Conservation (phyloP, 495 filamentous ascomycete genomes). For the Penicillium cataractarum region DNA sequence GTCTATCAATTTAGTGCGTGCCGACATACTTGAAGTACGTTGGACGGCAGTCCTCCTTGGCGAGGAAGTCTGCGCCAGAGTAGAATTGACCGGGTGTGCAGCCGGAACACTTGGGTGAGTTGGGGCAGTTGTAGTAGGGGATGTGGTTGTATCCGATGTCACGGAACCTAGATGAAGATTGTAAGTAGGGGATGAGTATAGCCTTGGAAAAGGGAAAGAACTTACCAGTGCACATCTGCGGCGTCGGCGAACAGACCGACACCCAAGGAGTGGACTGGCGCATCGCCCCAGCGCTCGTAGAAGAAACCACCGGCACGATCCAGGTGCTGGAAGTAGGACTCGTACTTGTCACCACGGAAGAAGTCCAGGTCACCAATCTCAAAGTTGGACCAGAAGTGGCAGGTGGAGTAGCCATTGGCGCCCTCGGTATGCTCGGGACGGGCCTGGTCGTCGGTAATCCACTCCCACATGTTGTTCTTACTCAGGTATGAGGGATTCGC, state of each 20-base stretch:
- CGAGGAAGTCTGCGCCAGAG: slow-evolving; percentile 80
- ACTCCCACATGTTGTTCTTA: slow-evolving; percentile 81
- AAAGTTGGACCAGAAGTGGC: slow-evolving; percentile 99
- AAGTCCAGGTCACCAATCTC: slow-evolving; percentile 96
- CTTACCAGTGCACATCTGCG: slow-evolving; percentile 92
- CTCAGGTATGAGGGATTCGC: slow-evolving; percentile 81
- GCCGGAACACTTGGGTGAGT: slow-evolving; percentile 90
- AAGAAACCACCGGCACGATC: slow-evolving; percentile 97
- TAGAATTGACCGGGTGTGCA: slow-evolving; percentile 85
- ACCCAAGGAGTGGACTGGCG: slow-evolving; percentile 96
- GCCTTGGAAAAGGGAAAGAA: slow-evolving; percentile 18
- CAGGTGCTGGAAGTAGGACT: slow-evolving; percentile 94
- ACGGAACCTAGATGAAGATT: slow-evolving; percentile 74
- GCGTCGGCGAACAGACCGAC: slow-evolving; percentile 90
- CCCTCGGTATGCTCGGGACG: slow-evolving; percentile 78
- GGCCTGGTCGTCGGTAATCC: slow-evolving; percentile 77
- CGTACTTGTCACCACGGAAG: slow-evolving; percentile 89
- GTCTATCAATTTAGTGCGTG: slow-evolving; percentile 59
- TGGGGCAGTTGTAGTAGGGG: slow-evolving; percentile 98
- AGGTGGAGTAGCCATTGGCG: slow-evolving; percentile 95
- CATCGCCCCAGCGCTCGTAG: slow-evolving; percentile 99
- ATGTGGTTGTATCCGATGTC: slow-evolving; percentile 99
- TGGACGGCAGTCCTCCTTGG: slow-evolving; percentile 92
- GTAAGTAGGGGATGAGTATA: slow-evolving; percentile 14
- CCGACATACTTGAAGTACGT: slow-evolving; percentile 96